These are phyloP conservation scores for Fusarium sterilihyphosum DNA, from an alignment of 2,329 filamentous ascomycete genomes.

Conservation along the genomic window DNA sequence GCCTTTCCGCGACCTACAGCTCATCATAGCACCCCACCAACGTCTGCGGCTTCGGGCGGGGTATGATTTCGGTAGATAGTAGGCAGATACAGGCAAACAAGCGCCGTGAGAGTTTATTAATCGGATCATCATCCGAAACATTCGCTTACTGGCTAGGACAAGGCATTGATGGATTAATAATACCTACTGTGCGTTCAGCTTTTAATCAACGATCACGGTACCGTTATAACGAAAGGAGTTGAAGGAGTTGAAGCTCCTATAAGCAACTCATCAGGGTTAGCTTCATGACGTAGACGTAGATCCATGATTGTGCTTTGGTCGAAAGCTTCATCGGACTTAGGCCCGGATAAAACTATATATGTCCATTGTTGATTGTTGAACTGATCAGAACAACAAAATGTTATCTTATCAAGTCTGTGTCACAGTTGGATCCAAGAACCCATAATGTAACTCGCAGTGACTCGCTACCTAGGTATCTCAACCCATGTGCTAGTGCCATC, in stretches of 20 bases:
- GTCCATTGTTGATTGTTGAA: neutral
- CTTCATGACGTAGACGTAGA: slow-evolving; percentile 33
- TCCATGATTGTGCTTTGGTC: neutral
- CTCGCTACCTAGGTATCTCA: neutral
- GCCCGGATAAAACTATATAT: neutral
- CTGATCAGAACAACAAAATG: neutral
- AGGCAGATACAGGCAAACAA: neutral
- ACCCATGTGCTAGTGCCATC: neutral
- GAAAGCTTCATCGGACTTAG: neutral
- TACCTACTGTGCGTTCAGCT: neutral
- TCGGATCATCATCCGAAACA: neutral
- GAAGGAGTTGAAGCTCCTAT: neutral
- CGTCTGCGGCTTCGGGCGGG: slow-evolving; percentile 27
- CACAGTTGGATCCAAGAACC: neutral
- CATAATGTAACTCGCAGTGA: neutral
- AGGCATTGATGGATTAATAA: slow-evolving; percentile 1
- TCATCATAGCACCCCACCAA: slow-evolving; percentile 20
- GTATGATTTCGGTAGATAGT: slow-evolving; percentile 2
- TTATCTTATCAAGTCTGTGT: neutral
- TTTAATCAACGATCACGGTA: neutral
- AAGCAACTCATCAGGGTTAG: neutral
- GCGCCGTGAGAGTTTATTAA: neutral
- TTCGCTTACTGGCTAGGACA: neutral
- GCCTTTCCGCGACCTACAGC: slow-evolving; percentile 2
- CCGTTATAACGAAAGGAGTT: neutral